A percentile compares a stretch with the other conserved stretches of the same genome.
These are phyloP conservation scores for Tylopilus subfusipes DNA, from an alignment of 768 basidiomycete genomes.

Conservation along the genomic window DNA sequence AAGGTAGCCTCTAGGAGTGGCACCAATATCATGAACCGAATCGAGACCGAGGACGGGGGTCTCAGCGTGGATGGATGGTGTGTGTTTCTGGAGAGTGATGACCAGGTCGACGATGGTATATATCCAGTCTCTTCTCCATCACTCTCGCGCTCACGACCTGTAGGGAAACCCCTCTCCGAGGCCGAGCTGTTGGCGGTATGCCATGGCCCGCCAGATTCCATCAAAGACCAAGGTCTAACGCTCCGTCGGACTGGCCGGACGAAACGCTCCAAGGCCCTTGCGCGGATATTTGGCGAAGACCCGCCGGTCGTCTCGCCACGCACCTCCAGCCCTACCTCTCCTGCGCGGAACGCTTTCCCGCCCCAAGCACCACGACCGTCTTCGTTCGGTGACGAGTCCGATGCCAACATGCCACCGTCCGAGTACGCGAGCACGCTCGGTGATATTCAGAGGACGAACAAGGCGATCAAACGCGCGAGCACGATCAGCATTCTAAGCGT, in stretches of 20 bases:
- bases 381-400: conserved; percentile 37
- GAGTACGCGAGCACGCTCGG: conserved; percentile 28
- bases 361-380: conserved; percentile 9
- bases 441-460: conserved; percentile 26
- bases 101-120: conserved; percentile 53
- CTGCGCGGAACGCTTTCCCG: conserved; percentile 18
- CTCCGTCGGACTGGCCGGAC: conserved; percentile 54
- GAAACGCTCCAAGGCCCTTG: conserved; percentile 42
- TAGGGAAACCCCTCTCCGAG: conserved; percentile 77
- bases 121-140: background rate
- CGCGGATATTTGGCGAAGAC: conserved; percentile 47
- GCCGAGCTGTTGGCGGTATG: conserved; percentile 80
- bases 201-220: conserved; percentile 72
- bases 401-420: conserved; percentile 31
- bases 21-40: conserved; percentile 46
- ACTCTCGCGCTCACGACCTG: background rate
- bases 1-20: conserved; percentile 47
- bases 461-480: conserved; percentile 74
- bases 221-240: conserved; percentile 74
- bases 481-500: conserved; percentile 93
- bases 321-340: conserved; percentile 37
- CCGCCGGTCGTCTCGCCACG: conserved; percentile 28
- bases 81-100: conserved; percentile 64
- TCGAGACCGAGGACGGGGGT: conserved; percentile 70
- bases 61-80: conserved; percentile 89